Base-by-base conservation (phyloP, 345 rosid species). In the Pistacia atlantica region DNA sequence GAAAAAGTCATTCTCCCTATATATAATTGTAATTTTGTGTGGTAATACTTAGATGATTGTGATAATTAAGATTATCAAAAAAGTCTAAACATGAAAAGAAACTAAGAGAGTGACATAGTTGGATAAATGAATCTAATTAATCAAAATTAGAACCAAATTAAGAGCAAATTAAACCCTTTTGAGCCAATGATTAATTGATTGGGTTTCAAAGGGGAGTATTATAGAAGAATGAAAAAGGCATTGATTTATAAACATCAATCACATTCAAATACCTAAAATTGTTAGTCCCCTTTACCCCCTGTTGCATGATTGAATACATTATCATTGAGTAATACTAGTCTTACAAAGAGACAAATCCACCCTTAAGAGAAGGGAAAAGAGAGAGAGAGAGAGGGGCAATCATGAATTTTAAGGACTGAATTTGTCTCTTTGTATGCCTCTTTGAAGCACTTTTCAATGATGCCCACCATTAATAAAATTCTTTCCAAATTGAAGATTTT, bases 221-320 rank as follows among this genome's bases (percentile, higher is more conserved):
- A 46, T 20, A 74, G 18, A 28, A 45, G 31, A 72, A 65, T 56
- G 31, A 57, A 54, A 54, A 54, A 56, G 68, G 8, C 55, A 56
- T 45, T 51, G 69, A 67, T 55, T 75, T 59, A 62, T 56, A 17
- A 69, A 66, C 77, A 76, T 79, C 79, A 73, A 55, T 76, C 87
- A 13, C 72, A 76, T 69, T 84, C 87, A 76, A 38, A 31, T 62
- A 69, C 83, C 80, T 81, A 74, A 83, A 75, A 25, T 59, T 70
- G 69, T 78, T 70, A 80, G 61, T 49, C 73, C 37, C 9, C 62
- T 71, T 75, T 25, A 52, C 63, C 28, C 58, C 58, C 11, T 22
- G 0, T 22, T 69, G 48, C 74, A 66, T 80, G 73, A 83, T 80
- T 83, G 80, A 80, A 68, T 72, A 1, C 77, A 75, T 57, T 67